Conservation (phyloP, 2,329 filamentous ascomycete genomes). For the Fusarium sp. region DNA sequence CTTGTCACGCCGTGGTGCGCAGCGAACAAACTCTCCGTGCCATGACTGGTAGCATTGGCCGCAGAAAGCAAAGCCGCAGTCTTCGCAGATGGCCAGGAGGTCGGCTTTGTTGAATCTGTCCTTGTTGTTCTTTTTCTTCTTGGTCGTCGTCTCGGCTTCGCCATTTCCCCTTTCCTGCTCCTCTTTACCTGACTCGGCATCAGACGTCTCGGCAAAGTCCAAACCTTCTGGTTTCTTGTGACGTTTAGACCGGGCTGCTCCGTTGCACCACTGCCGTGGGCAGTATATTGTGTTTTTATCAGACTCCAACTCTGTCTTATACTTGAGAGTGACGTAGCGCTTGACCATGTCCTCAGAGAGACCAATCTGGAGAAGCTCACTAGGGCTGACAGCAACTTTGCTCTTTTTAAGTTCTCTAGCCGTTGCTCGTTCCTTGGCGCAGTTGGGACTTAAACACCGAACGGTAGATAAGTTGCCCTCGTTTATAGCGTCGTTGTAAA, state of each 20-base stretch:
- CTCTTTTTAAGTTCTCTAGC: slow-evolving; percentile 61
- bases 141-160: slow-evolving; percentile 31
- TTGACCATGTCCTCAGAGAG: slow-evolving; percentile 78
- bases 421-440: slow-evolving; percentile 71
- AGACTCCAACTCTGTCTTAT: slow-evolving; percentile 91
- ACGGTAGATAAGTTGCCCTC: slow-evolving; percentile 86
- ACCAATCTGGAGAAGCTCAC: slow-evolving; percentile 84
- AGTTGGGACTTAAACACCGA: slow-evolving; percentile 83
- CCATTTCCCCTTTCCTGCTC: slow-evolving; percentile 52
- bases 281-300: slow-evolving; percentile 95
- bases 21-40: slow-evolving; percentile 87
- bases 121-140: slow-evolving; percentile 39
- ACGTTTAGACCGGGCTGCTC: slow-evolving; percentile 81
- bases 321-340: slow-evolving; percentile 89
- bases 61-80: slow-evolving; percentile 92
- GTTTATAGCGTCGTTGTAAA: slow-evolving; percentile 87
- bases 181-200: slow-evolving; percentile 63
- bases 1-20: slow-evolving; percentile 72
- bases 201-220: slow-evolving; percentile 68
- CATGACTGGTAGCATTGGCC: slow-evolving; percentile 77
- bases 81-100: slow-evolving; percentile 85
- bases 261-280: slow-evolving; percentile 91
- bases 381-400: slow-evolving; percentile 79
- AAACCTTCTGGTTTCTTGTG: slow-evolving; percentile 78
- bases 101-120: slow-evolving; percentile 64